A percentile compares a stretch with the other conserved stretches of the same genome.
phyloP scores from a whole-genome alignment of 2,329 filamentous ascomycete species.

The Cladophialophora exuberans region DNA sequence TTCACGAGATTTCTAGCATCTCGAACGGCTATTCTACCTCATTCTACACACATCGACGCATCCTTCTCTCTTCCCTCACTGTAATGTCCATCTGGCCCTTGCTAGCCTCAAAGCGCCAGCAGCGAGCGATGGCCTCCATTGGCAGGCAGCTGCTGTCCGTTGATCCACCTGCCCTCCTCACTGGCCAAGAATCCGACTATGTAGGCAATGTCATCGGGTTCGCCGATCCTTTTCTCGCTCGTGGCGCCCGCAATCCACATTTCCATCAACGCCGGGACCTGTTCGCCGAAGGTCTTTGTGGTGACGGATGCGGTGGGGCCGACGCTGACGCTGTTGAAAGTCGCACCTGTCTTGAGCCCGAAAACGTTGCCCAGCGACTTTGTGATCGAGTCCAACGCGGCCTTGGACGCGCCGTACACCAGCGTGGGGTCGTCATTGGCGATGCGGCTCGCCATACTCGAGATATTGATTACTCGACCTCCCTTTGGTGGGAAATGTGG shows the following conservation, averaged over 20 bases:
- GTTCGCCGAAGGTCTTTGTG: conserved; percentile 46
- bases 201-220: conserved; percentile 52
- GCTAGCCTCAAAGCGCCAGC: conserved; percentile 18
- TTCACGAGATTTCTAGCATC: not conserved
- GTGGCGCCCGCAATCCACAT: conserved; percentile 45
- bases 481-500: conserved; percentile 15
- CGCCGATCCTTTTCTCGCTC: conserved; percentile 42
- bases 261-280: conserved; percentile 49
- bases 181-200: conserved; percentile 52
- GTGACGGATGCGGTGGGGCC: conserved; percentile 33
- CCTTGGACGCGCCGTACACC: conserved; percentile 36
- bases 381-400: conserved; percentile 36
- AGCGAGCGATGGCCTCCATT: conserved; percentile 35
- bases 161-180: conserved; percentile 52
- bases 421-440: conserved; percentile 11
- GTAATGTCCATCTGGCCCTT: conserved; percentile 20
- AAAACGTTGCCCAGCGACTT: conserved; percentile 23
- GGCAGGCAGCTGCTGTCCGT: conserved; percentile 45
- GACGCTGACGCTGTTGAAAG: conserved; percentile 14
- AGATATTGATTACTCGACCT: conserved; percentile 26
- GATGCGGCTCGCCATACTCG: conserved; percentile 10
- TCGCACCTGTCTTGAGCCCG: conserved; percentile 6
- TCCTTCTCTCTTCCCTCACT: not conserved
- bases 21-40: too few relatives aligned
- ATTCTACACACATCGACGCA: too few relatives aligned